phyloP scores from a whole-genome alignment of 345 rosid species.

The Psidium friedrichsthalianum region DNA sequence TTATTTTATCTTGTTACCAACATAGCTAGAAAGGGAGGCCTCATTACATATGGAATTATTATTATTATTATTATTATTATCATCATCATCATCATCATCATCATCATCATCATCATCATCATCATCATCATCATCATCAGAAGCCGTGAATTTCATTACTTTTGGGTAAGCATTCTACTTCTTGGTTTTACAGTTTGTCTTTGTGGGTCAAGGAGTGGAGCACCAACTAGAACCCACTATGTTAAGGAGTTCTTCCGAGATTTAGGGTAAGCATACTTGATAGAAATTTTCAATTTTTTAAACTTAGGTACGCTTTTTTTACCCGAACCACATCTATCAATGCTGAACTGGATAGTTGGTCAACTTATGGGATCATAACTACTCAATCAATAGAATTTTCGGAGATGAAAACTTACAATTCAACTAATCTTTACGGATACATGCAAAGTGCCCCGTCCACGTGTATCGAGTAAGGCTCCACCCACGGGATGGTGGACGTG shows the following conservation, averaged over 20 bases:
- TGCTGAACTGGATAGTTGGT: neutral
- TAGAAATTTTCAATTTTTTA: neutral
- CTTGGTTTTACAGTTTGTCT: neutral
- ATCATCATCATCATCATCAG: too few species aligned
- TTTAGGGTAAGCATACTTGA: neutral
- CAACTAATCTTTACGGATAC: neutral
- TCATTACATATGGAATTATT: neutral
- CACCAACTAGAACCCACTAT: neutral
- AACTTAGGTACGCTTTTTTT: neutral
- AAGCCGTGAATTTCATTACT: neutral
- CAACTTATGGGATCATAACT: neutral
- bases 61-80: neutral
- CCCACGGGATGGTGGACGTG: rapidly evolving
- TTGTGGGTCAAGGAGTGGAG: neutral
- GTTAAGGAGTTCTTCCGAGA: neutral
- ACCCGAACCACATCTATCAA: neutral
- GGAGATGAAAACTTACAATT: neutral
- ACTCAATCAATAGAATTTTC: neutral
- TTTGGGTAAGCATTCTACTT: neutral
- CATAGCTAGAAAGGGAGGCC: neutral
- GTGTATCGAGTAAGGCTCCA: neutral
- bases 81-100: too few species aligned
- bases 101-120: too few species aligned
- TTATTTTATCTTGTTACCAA: neutral
- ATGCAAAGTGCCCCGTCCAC: rapidly evolving